Conservation (phyloP, 805 yeast species). For the Teunomyces funiuensis region DNA sequence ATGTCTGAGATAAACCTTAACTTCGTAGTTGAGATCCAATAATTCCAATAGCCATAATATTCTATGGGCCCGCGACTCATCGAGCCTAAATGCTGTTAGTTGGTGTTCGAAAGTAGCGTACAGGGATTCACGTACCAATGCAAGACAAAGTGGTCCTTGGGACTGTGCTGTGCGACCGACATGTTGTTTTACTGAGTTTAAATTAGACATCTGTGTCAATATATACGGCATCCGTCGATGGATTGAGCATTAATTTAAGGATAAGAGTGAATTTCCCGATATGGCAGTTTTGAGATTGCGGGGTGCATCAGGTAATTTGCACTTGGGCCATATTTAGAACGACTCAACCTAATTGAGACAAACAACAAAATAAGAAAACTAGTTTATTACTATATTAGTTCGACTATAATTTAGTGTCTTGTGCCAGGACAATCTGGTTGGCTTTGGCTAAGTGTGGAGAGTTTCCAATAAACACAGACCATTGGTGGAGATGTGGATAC, state of each 20-base stretch:
- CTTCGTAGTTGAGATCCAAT: constrained; percentile 52
- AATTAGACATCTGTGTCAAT: too few relatives aligned
- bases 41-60: constrained; percentile 67
- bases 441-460: constrained; percentile 9
- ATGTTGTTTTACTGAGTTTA: background rate
- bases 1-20: constrained; percentile 53
- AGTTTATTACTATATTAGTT: background rate
- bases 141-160: constrained; percentile 22
- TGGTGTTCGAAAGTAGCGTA: background rate
- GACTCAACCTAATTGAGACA: background rate
- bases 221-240: too few relatives aligned
- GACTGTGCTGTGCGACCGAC: constrained; percentile 1
- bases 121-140: constrained; percentile 23
- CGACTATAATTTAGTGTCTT: background rate
- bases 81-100: constrained; percentile 34
- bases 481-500: constrained; percentile 25
- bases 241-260: too few relatives aligned
- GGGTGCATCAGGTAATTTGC: background rate
- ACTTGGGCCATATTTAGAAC: background rate
- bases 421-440: background rate
- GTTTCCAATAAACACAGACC: constrained; percentile 17
- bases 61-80: constrained; percentile 59
- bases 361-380: background rate
- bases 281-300: background rate
- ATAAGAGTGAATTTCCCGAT: background rate